Evolutionary conservation across 257 asterid species (phyloP), one percentile per base, ranked within the genome.

Genomic region (Cynanchum wilfordii): DNA sequence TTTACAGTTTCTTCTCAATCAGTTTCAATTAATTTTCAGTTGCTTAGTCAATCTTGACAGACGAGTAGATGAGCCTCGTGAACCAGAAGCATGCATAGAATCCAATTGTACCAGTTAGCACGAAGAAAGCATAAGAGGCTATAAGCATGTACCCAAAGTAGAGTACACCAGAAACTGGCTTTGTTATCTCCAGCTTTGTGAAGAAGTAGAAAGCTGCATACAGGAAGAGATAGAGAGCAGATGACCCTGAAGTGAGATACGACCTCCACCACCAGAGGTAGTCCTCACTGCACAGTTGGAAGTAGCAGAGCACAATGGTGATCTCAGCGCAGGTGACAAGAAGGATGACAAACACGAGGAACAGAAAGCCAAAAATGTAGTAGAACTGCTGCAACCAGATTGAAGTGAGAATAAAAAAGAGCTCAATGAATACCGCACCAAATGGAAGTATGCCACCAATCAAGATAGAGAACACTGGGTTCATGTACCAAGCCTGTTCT

Each of bases 181-280:
- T 92, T 24, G 98, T 87, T 68, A 92, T 92, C 71, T 92, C 87
- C 75, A 92, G 92, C 87, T 89, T 92, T 2, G 98, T 92, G 89
- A 87, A 92, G 87, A 92, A 89, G 83, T 89, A 89, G 80, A 92
- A 88, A 36, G 87, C 93, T 17, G 96, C 95, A 47, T 89, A 88
- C 15, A 91, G 86, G 88, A 91, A 89, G 54, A 91, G 93, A 79
- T 91, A 91, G 76, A 89, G 72, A 10, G 96, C 95, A 1, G 97
- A 91, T 10, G 97, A 91, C 10, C 96, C 96, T 9, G 97, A 82
- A 4, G 97, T 91, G 60, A 87, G 85, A 75, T 91, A 91, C 17
- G 98, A 87, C 60, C 98, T 87, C 98, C 98, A 92, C 98, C 96
- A 92, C 98, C 98, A 92, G 15, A 82, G 83, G 71, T 89, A 92